Evolutionary conservation across 345 rosid genomes (phyloP), one percentile per base, ranked within the genome.

Genomic region (Firmiana major): DNA sequence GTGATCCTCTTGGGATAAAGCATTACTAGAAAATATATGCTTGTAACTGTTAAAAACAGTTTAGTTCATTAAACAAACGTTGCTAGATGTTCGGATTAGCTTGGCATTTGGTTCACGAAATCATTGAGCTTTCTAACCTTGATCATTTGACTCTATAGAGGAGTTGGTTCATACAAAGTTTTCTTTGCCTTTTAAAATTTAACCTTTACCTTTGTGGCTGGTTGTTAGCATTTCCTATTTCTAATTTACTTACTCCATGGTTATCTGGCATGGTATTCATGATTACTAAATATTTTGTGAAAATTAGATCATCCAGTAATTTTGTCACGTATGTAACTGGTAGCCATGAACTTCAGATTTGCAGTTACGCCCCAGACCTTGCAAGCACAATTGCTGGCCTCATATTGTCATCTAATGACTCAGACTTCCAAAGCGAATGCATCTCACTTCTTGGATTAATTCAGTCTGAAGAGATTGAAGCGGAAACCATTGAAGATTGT

Each of bases 331-430:
- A 63, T 42, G 16, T 24, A 72, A 71, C 24, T 38, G 6, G 28
- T 51, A 58, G 51, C 72, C 28, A 58, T 34, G 11, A 73, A 83
- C 31, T 54, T 65, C 86, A 96, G 98, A 89, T 88, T 79, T 85
- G 89, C 84, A 86, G 88, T 78, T 85, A 92, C 80, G 98, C 90
- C 54, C 97, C 99, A 79, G 97, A 87, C 83, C 95, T 96, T 74
- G 94, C 99, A 77, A 93, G 86, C 81, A 86, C 97, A 75, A 81
- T 91, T 54, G 86, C 97, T 45, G 93, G 95, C 73, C 90, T 96
- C 71, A 87, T 96, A 63, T 72, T 87, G 82, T 86, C 94, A 38
- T 93, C 97, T 8, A 81, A 84, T 22, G 97, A 93, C 81, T 28
- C 79, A 13, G 87, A 90, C 58, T 92, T 93, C 78, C 92, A 82